Evolutionary conservation across 257 asterid genomes (phyloP).

Genomic region (Nicotiana obtusifolia): DNA sequence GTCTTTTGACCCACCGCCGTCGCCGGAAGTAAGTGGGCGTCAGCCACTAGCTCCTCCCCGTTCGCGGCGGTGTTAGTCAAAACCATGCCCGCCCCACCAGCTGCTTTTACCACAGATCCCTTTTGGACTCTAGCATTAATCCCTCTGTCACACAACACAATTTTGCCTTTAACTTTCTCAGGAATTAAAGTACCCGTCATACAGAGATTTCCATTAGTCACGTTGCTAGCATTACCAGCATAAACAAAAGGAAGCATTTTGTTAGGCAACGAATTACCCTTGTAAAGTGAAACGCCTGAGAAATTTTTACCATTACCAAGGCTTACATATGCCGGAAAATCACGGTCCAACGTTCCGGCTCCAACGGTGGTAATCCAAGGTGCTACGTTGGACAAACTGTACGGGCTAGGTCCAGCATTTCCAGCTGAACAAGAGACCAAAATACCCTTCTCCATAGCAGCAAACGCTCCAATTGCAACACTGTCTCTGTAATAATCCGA

Average conservation of each 20-base stretch:
- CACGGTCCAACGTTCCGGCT: slow-evolving; percentile 86
- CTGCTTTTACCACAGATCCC: slow-evolving; percentile 54
- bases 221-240: slow-evolving; percentile 67
- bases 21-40: slow-evolving; percentile 65
- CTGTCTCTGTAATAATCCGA: slow-evolving; percentile 53
- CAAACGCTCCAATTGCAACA: slow-evolving; percentile 64
- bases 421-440: slow-evolving; percentile 85
- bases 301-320: slow-evolving; percentile 71
- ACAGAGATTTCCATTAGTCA: slow-evolving; percentile 62
- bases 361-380: slow-evolving; percentile 97
- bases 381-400: slow-evolving; percentile 59
- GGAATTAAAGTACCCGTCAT: slow-evolving; percentile 57
- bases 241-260: slow-evolving; percentile 64
- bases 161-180: slow-evolving; percentile 52
- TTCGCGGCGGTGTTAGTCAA: slow-evolving; percentile 55
- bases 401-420: slow-evolving; percentile 62
- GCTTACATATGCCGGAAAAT: slow-evolving; percentile 72
- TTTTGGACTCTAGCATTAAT: slow-evolving; percentile 52
- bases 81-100: slow-evolving; percentile 69
- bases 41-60: slow-evolving; percentile 79
- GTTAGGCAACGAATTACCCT: slow-evolving; percentile 30
- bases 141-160: slow-evolving; percentile 73
- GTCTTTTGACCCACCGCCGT: slow-evolving; percentile 47
- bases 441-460: slow-evolving; percentile 86
- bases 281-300: slow-evolving; percentile 67